Evolutionary conservation across 306 rosid genomes (phyloP).

Genomic region (Rosa rugosa): DNA sequence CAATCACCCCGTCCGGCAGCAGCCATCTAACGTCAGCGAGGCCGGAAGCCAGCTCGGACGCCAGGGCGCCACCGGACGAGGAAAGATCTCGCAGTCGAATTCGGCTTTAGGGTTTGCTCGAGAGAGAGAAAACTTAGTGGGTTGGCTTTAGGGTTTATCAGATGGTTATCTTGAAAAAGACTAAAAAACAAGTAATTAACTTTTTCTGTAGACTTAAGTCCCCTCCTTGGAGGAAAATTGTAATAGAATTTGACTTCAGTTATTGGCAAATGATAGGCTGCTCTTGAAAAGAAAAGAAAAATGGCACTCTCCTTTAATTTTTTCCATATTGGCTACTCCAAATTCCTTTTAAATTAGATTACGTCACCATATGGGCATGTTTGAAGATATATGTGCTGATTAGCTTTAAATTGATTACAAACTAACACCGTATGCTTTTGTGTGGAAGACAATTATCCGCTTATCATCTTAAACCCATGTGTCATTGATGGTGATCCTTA

Average conservation of each 20-base stretch:
- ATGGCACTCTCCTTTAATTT: neutral
- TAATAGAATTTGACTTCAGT: neutral
- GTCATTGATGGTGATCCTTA: neutral
- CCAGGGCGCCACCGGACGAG: no score
- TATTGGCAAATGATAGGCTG: neutral
- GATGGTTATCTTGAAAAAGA: no score
- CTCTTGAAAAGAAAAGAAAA: neutral
- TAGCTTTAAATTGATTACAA: neutral
- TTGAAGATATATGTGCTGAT: neutral
- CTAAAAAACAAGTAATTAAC: no score
- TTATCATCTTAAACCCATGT: neutral
- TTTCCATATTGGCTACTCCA: neutral
- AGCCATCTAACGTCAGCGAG: no score
- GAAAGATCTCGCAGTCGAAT: no score
- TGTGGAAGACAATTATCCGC: neutral
- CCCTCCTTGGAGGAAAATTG: constrained; percentile 1
- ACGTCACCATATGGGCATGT: neutral
- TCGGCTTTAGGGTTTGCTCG: no score
- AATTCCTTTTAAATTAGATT: neutral
- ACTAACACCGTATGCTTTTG: neutral
- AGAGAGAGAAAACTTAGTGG: no score
- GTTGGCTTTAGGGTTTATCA: no score
- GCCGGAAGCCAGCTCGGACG: no score
- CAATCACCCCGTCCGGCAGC: no score
- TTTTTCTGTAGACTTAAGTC: neutral